Base-by-base conservation (phyloP, 139 green algal species). In the Volvox africanus region DNA sequence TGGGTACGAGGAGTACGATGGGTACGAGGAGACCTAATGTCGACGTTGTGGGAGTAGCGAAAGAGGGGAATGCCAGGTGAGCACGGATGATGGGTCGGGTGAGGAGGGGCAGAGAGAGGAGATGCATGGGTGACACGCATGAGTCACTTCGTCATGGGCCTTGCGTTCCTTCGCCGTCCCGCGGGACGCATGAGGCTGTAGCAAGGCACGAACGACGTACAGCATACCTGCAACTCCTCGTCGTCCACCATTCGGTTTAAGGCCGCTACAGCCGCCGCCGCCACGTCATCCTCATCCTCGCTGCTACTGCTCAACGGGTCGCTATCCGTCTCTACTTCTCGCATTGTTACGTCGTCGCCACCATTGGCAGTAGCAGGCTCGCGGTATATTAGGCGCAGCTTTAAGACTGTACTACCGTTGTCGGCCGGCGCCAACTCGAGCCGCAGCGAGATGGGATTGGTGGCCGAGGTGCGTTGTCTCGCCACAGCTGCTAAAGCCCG, bases 271-370 rank as follows among this genome's bases (percentile, higher is more conserved):
- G 83, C 32, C 19, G 22, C 44, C 28, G 35, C 84, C 24, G 14
- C 84, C 26, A 13, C 37, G 2, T 77, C 73, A 37, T 78, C 86
- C 32, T 90, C 86, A 20, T 90, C 86, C 1, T 75, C 73, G 20
- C 33, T 37, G 62, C 22, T 84, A 76, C 86, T 90, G 73, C 71
- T 78, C 26, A 84, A 33, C 30, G 86, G 73, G 55, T 78, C 80
- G 86, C 73, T 90, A 76, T 90, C 86, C n/a, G 86, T 84, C 86
- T 90, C 73, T 19, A 65, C 86, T 37, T 88, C 89, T 32, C 69
- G 78, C 92, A 94, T 94, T 1, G 85, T 37, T 81, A 90, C 82
- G 50, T 75, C 69, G 84, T 0, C 84, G 26, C 44, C 83, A 26
- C 71, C 80, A 30, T 30, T 32, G 30, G 76, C 76, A 61, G 32